A percentile compares a stretch with the other conserved stretches of the same genome.
Evolutionary conservation across 1,284 basidiomycete species (phyloP).

Genomic region (Ganoderma meredithae): DNA sequence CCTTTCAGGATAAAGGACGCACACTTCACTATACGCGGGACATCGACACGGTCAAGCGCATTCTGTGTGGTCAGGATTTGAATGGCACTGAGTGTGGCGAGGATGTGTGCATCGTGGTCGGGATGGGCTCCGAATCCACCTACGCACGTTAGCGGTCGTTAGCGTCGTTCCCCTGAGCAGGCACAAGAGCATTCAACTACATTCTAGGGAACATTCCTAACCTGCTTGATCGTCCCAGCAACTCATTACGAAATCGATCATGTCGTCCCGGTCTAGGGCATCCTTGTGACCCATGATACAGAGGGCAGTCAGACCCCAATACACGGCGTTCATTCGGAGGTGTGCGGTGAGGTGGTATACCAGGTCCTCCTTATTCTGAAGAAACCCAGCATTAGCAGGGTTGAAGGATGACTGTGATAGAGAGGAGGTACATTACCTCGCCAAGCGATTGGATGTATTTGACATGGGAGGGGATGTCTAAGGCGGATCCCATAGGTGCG

Average conservation of each 20-base stretch:
- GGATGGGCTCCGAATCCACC: constrained; percentile 94
- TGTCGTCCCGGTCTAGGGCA: constrained; percentile 82
- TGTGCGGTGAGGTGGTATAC: constrained; percentile 94
- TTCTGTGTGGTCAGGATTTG: constrained; percentile 92
- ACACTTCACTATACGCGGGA: constrained; percentile 81
- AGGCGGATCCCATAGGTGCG: constrained; percentile 18
- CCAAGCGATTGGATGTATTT: constrained; percentile 44
- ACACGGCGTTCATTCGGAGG: constrained; percentile 94
- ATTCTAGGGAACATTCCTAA: constrained; percentile 40
- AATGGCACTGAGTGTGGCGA: constrained; percentile 89
- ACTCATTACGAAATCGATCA: constrained; percentile 90
- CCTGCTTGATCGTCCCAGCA: constrained; percentile 94
- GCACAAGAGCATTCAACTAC: background rate
- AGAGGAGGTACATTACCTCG: constrained; percentile 30
- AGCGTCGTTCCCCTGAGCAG: constrained; percentile 2
- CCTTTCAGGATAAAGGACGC: constrained; percentile 38
- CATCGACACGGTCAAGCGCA: constrained; percentile 76
- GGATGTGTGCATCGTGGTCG: constrained; percentile 91
- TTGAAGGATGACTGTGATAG: background rate
- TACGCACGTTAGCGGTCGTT: constrained; percentile 40
- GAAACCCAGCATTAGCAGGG: background rate
- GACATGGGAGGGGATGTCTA: constrained; percentile 41
- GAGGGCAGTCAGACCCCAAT: constrained; percentile 94
- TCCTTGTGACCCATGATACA: constrained; percentile 82
- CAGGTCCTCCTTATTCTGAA: constrained; percentile 85